Evolutionary conservation across 2,329 filamentous ascomycete species (phyloP).

Genomic region (Beauveria sp.): DNA sequence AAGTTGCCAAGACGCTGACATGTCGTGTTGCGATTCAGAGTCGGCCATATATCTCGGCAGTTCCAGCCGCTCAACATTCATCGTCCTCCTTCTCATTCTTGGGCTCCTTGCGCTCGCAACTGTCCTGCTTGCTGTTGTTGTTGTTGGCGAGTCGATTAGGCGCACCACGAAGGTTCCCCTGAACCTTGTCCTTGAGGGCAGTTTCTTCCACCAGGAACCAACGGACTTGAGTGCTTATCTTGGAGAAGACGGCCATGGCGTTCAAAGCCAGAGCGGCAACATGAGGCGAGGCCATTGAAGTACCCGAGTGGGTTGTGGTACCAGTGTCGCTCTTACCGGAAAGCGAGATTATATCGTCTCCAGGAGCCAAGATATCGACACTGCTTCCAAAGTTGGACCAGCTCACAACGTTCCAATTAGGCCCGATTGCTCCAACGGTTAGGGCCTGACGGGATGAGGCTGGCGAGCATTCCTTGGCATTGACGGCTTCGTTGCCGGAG

Average conservation of each 20-base stretch:
- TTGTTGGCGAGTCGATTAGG: background rate
- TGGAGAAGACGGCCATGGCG: constrained; percentile 50
- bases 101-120: background rate
- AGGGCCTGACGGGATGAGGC: constrained; percentile 37
- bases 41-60: too few relatives aligned
- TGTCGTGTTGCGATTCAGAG: too few relatives aligned
- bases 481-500: constrained; percentile 29
- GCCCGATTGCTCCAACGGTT: constrained; percentile 40
- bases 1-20: too few relatives aligned
- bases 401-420: constrained; percentile 28
- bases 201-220: background rate
- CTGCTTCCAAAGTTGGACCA: constrained; percentile 41
- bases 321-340: constrained; percentile 35
- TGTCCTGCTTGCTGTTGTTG: background rate
- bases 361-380: constrained; percentile 37
- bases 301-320: constrained; percentile 32
- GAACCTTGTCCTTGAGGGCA: background rate
- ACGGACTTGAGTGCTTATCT: constrained; percentile 13
- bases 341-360: constrained; percentile 28
- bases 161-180: background rate
- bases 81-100: background rate
- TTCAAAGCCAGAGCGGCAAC: constrained; percentile 22
- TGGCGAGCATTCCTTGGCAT: constrained; percentile 37
- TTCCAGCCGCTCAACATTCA: background rate
- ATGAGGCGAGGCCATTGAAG: constrained; percentile 35